phyloP scores from a whole-genome alignment of 2,329 filamentous ascomycete species.

The Penicillium sp. region DNA sequence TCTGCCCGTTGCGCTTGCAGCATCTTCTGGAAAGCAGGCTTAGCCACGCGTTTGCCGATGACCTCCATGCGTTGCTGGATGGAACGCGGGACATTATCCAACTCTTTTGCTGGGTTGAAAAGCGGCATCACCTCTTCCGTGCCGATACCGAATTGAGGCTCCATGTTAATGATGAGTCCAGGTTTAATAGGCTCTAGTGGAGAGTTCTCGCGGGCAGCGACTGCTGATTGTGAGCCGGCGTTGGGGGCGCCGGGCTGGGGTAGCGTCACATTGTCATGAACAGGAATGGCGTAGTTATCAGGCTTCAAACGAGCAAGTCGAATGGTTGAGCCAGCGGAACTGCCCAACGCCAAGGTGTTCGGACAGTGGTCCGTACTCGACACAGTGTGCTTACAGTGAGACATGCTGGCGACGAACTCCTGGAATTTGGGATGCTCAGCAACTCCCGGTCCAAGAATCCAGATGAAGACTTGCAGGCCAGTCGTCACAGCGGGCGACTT shows the following conservation, averaged over 20 bases:
- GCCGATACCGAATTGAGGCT: conserved; percentile 44
- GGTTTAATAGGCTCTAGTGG: conserved; percentile 39
- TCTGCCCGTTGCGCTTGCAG: conserved; percentile 53
- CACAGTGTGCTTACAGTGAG: conserved; percentile 67
- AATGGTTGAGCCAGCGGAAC: conserved; percentile 62
- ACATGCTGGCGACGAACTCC: conserved; percentile 64
- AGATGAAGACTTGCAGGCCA: conserved; percentile 67
- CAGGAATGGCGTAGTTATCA: conserved; percentile 67
- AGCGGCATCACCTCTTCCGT: conserved; percentile 28
- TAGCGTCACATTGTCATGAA: conserved; percentile 56
- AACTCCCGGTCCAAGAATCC: conserved; percentile 73
- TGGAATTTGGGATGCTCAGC: conserved; percentile 59
- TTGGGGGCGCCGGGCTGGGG: conserved; percentile 37
- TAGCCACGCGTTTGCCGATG: conserved; percentile 28
- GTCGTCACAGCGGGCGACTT: conserved; percentile 60
- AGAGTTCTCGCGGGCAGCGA: conserved; percentile 14
- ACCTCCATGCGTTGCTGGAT: conserved; percentile 30
- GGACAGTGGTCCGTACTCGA: conserved; percentile 70
- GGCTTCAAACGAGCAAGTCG: conserved; percentile 70
- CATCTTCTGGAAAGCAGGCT: conserved; percentile 31
- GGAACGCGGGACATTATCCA: conserved; percentile 28
- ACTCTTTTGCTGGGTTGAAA: conserved; percentile 25
- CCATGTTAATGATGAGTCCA: conserved; percentile 45
- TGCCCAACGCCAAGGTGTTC: conserved; percentile 69
- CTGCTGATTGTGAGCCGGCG: conserved; percentile 13